phyloP scores from a whole-genome alignment of 495 filamentous ascomycete species.

The Xylaria palmicola region DNA sequence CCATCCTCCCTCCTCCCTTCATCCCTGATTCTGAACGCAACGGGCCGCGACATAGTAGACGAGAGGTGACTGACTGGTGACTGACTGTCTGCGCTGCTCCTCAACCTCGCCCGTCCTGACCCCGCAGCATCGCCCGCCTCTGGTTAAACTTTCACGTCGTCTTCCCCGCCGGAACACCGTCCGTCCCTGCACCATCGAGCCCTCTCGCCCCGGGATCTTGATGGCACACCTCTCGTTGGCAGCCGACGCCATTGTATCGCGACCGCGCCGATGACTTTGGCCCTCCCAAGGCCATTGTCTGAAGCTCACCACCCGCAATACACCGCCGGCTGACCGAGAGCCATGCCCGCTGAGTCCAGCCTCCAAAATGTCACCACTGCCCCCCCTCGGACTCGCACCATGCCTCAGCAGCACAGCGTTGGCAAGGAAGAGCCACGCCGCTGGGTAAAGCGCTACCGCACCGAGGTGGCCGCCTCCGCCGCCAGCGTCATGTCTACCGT shows the following conservation, averaged over 20 bases:
- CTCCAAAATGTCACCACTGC: conserved; percentile 41
- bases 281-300: conserved; percentile 48
- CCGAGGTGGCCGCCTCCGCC: conserved; percentile 73
- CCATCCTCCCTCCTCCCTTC: too few species aligned
- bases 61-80: too few species aligned
- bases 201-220: conserved; percentile 44
- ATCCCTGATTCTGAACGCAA: too few species aligned
- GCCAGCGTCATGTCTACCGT: conserved; percentile 74
- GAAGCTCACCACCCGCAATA: conserved; percentile 37
- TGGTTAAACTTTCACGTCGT: not conserved
- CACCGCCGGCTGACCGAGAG: conserved; percentile 30
- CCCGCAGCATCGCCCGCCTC: conserved; percentile 17
- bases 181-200: conserved; percentile 24
- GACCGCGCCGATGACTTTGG: conserved; percentile 59
- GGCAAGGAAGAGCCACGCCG: conserved; percentile 50
- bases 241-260: conserved; percentile 51
- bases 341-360: conserved; percentile 53
- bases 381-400: conserved; percentile 42
- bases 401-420: conserved; percentile 42
- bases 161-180: conserved; percentile 15
- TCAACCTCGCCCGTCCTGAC: conserved; percentile 2
- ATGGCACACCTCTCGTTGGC: conserved; percentile 60
- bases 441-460: conserved; percentile 72
- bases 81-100: not conserved
- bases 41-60: too few species aligned